A percentile compares a stretch with the other conserved stretches of the same genome.
These are phyloP conservation scores for Verticillium tricorpus DNA, from an alignment of 2,329 filamentous ascomycete genomes.

Conservation along the genomic window DNA sequence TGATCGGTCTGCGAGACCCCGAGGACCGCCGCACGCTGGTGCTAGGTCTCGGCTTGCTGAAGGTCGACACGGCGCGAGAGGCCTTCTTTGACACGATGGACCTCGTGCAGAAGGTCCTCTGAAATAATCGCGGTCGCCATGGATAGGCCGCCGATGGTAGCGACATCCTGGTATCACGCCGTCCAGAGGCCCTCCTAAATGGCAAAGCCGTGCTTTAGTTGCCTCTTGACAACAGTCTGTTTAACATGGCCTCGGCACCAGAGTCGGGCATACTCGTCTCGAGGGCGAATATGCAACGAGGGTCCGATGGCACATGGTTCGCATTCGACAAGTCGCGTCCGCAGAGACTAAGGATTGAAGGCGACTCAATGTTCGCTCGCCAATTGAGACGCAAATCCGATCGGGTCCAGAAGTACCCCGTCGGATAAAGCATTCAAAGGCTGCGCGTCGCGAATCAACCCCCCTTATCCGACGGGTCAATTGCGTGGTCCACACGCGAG, in stretches of 20 bases:
- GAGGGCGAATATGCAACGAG: background rate
- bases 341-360: background rate
- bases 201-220: too few relatives aligned
- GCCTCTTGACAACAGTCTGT: too few relatives aligned
- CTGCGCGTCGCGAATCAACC: background rate
- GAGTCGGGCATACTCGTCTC: background rate
- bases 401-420: background rate
- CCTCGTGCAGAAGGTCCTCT: conserved; percentile 54
- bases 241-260: too few relatives aligned
- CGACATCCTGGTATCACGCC: background rate
- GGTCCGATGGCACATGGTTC: background rate
- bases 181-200: too few relatives aligned
- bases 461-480: background rate
- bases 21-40: conserved; percentile 58
- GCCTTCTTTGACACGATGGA: conserved; percentile 63
- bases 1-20: conserved; percentile 67
- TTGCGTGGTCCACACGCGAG: background rate
- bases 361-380: background rate
- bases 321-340: background rate
- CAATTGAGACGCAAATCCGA: background rate
- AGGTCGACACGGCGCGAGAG: conserved; percentile 45
- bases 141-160: background rate
- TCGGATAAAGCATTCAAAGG: background rate
- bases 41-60: conserved; percentile 55
- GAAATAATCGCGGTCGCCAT: conserved; percentile 4